These are phyloP conservation scores for Candida fluviatilis DNA, from an alignment of 805 yeast species.

Conservation along the genomic window DNA sequence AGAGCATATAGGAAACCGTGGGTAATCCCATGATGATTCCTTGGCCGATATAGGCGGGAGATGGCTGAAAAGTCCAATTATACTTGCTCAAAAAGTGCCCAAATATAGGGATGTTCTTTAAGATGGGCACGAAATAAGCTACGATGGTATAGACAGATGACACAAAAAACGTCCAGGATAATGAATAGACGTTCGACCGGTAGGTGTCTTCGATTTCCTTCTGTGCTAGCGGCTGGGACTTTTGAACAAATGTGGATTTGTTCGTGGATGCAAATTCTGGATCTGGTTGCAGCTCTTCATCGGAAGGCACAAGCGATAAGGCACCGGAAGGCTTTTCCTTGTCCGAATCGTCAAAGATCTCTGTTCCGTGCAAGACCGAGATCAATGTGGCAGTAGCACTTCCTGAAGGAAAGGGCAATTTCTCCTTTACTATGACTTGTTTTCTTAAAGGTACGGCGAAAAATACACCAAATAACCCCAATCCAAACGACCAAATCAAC, in stretches of 20 bases:
- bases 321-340: slow-evolving; percentile 3
- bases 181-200: slow-evolving; percentile 54
- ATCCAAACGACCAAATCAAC: slow-evolving; percentile 76
- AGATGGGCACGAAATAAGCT: slow-evolving; percentile 68
- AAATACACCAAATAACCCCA: slow-evolving; percentile 93
- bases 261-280: neutral
- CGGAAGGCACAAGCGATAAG: slow-evolving; percentile 2
- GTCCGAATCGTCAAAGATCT: slow-evolving; percentile 36
- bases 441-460: slow-evolving; percentile 86
- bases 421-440: slow-evolving; percentile 84
- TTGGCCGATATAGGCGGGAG: slow-evolving; percentile 96
- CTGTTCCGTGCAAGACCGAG: slow-evolving; percentile 76
- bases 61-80: slow-evolving; percentile 88
- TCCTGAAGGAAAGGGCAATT: slow-evolving; percentile 91
- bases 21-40: slow-evolving; percentile 97
- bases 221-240: neutral
- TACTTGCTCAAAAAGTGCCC: slow-evolving; percentile 56
- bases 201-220: slow-evolving; percentile 24
- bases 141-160: slow-evolving; percentile 71
- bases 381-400: slow-evolving; percentile 93
- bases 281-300: neutral
- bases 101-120: slow-evolving; percentile 70
- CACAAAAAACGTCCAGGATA: slow-evolving; percentile 56
- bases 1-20: slow-evolving; percentile 84
- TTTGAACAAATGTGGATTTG: neutral